Evolutionary conservation across 2,329 filamentous ascomycete species (phyloP), one percentile per base, ranked within the genome.

Genomic region (Sclerotinia minor): DNA sequence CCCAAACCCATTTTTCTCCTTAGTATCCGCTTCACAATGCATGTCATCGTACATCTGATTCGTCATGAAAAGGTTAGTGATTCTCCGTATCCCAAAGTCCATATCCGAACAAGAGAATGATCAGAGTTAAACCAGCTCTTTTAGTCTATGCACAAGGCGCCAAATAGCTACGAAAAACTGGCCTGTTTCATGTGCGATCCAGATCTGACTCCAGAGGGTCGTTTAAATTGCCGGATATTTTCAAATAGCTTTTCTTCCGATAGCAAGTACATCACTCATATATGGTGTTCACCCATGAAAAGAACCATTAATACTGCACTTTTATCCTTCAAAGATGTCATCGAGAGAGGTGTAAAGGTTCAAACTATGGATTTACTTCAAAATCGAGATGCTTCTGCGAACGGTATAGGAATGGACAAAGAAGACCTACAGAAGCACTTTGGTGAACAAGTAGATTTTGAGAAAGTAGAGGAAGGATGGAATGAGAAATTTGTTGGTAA

Each of bases 221-320:
- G 44, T 49, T 6, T 2, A 35, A 5, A 35, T 17, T 61, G 44
- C 44, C 13, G 24, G 19, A 19, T 0, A 9, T 61, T 38, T 44
- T 38, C 29, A 13, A 15, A 24, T 1, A 5, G 13, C 1, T 49
- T 61, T 5, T 38, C 32, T 11, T 61, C 29, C 9, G 7, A 24
- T 3, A 49, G 29, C 13, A 5, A 5, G 5, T 5, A 49, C 24
- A 6, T 38, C 26, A 35, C 44, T 24, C 44, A 61, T n/a, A 17
- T 49, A 17, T 49, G 58, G 29, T 49, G 44, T 61, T 61, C 29
- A 2, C 44, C 29, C 19, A 61, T 49, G 58, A 61, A n/a, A 49
- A 49, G 44, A 50, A 61, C 21, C 7, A 49, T 49, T 21, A n/a
- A 35, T 61, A 49, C 44, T 5, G 29, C 29, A 49, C 44, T 49